Percentiles rank a stretch among this genome's conserved stretches.
Evolutionary conservation across 352 stramenopile species (phyloP).

Genomic region (Stramenopiles sp.): DNA sequence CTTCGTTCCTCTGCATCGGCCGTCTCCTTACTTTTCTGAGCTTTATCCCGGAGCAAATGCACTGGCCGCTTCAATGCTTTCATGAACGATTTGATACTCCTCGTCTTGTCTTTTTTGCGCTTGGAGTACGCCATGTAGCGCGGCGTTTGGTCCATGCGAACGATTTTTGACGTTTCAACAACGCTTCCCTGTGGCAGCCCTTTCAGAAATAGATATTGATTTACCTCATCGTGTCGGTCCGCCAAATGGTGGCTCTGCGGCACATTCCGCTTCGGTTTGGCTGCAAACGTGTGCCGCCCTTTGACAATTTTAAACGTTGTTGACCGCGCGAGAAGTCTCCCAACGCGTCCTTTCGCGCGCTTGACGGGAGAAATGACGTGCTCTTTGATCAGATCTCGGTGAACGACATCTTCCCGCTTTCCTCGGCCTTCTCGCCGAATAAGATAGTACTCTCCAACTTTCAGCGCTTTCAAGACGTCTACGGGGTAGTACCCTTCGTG

Average conservation of each 20-base stretch:
- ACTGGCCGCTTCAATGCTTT: too few relatives aligned
- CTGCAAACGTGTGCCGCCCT: not conserved
- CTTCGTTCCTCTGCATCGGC: too few relatives aligned
- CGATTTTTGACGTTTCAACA: not conserved
- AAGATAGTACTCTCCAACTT: not conserved
- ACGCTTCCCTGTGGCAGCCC: not conserved
- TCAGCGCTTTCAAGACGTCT: not conserved
- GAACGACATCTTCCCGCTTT: not conserved
- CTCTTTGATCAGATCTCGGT: not conserved
- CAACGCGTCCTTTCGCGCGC: not conserved
- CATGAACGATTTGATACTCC: too few relatives aligned
- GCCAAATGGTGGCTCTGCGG: not conserved
- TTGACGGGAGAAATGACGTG: not conserved
- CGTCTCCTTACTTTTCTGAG: too few relatives aligned
- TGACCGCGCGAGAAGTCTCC: not conserved
- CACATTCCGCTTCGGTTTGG: not conserved
- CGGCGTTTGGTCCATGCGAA: too few relatives aligned
- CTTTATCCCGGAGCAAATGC: too few relatives aligned
- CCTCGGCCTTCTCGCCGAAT: not conserved
- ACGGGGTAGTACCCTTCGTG: not conserved
- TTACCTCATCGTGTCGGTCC: not conserved
- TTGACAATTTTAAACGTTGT: not conserved
- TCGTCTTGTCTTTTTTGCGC: too few relatives aligned
- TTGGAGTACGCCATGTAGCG: too few relatives aligned
- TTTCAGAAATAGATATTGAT: slow-evolving; percentile 4